Base-by-base conservation (phyloP, 2,329 filamentous ascomycete species). In the Trichoderma koningii region DNA sequence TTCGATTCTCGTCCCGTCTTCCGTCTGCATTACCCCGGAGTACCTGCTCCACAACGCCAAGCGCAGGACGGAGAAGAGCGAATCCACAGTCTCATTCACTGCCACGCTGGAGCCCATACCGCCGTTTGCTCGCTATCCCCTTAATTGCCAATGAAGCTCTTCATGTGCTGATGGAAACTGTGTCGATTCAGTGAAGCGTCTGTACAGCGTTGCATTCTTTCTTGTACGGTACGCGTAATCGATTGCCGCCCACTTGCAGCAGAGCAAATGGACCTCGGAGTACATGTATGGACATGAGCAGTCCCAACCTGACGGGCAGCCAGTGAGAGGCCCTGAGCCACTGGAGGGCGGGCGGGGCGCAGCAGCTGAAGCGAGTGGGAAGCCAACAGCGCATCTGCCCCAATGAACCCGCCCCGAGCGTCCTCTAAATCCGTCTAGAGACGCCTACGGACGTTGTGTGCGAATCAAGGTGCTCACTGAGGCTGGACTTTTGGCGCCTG, bases 381-480 rank as follows among this genome's bases (percentile, higher is more conserved):
- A 51, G 28, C 41, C 30, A n/a, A n/a, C 44, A 19, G 52, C 30
- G 44, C 34, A 34, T 23, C 17, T 14, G 17, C 17, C 7, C 62
- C 62, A 53, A 63, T 63, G 45, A 55, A 62, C 21, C 42, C n/a
- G 21, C 21, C 30, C 30, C 30, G 10, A 34, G 30, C 30, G 10
- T 12, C 30, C 34, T 14, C 34, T 4, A 10, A 34, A 5, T 12
- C 34, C 12, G 34, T 12, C 12, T 14, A 38, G 34, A 38, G 34
- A 38, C 12, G 34, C 12, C 34, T 4, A 14, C 34, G 34, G 34
- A 38, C 34, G 34, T 14, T 53, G 30, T 48, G 51, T 51, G n/a
- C 47, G 57, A 61, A 30, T 62, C 57, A 62, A 34, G 28, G 59
- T 45, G 48, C 48, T 62, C 57, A 50, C 59, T 55, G 50, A 47